phyloP scores from a whole-genome alignment of 176 grass and related monocot genomes.

The Triticum turgidum region DNA sequence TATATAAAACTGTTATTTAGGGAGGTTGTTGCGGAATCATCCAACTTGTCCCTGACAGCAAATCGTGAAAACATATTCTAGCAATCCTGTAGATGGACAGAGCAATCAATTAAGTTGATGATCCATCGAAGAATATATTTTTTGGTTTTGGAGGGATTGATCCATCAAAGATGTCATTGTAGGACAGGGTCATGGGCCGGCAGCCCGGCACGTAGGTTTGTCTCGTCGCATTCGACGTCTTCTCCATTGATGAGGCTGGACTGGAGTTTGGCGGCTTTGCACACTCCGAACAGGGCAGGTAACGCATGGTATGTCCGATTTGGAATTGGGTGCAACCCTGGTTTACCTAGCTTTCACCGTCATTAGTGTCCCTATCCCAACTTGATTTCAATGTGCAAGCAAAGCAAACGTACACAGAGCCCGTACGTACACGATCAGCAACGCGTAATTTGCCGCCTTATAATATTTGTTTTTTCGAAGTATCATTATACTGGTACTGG shows the following conservation, averaged over 20 bases:
- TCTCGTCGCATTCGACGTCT: not conserved
- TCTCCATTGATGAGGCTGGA: not conserved
- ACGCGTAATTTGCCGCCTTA: not conserved
- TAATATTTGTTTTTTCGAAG: not conserved
- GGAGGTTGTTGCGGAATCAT: too few relatives aligned
- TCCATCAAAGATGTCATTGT: not conserved
- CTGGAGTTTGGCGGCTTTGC: not conserved
- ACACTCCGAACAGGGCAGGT: not conserved
- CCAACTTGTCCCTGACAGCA: too few relatives aligned
- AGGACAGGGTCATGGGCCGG: not conserved
- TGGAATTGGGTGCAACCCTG: slow-evolving; percentile 2
- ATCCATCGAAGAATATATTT: not conserved
- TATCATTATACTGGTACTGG: too few relatives aligned
- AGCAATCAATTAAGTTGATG: not conserved
- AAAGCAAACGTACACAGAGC: not conserved
- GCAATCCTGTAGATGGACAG: not conserved
- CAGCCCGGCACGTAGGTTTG: not conserved
- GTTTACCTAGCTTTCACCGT: not conserved
- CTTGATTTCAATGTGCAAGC: not conserved
- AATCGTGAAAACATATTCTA: not conserved
- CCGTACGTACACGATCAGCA: not conserved
- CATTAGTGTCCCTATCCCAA: not conserved
- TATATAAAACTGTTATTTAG: too few relatives aligned
- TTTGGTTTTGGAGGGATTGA: not conserved
- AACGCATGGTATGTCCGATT: not conserved